These are phyloP conservation scores for Pneumocystis jirovecii DNA, from an alignment of 1,139 yeast genomes.

Conservation along the genomic window DNA sequence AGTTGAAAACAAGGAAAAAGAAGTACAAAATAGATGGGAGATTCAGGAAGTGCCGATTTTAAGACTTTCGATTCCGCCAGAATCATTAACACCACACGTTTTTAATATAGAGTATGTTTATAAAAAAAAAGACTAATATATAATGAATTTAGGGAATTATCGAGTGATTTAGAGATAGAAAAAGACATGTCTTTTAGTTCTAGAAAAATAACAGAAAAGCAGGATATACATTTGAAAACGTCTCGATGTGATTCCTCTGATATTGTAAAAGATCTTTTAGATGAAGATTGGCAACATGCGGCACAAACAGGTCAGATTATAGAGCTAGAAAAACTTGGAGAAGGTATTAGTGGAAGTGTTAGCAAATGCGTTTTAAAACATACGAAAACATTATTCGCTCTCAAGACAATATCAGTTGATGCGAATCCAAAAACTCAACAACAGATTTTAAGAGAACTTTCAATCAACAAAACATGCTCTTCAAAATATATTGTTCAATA, in stretches of 20 bases:
- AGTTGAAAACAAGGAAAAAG: background rate
- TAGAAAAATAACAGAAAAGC: background rate
- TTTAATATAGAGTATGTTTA: background rate
- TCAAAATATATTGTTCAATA: constrained; percentile 79
- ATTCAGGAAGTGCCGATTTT: background rate
- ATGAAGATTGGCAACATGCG: background rate
- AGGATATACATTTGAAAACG: background rate
- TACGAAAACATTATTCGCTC: constrained; percentile 4
- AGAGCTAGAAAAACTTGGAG: constrained; percentile 5
- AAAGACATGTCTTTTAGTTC: background rate
- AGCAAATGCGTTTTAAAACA: constrained; percentile 4
- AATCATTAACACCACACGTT: background rate
- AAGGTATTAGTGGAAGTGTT: constrained; percentile 8
- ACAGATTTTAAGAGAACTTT: constrained; percentile 78
- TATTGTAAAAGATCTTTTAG: background rate
- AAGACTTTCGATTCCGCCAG: background rate
- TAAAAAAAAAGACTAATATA: background rate
- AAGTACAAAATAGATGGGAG: background rate
- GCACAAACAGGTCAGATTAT: background rate
- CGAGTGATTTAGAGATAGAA: background rate
- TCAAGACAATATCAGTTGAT: constrained; percentile 52
- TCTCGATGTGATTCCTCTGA: background rate
- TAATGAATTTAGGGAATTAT: background rate
- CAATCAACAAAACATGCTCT: constrained; percentile 67
- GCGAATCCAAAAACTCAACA: constrained; percentile 68